A percentile compares a stretch with the other conserved stretches of the same genome.
These are phyloP conservation scores for Elsinoe perseae DNA, from an alignment of 2,329 filamentous ascomycete species.

Conservation along the genomic window DNA sequence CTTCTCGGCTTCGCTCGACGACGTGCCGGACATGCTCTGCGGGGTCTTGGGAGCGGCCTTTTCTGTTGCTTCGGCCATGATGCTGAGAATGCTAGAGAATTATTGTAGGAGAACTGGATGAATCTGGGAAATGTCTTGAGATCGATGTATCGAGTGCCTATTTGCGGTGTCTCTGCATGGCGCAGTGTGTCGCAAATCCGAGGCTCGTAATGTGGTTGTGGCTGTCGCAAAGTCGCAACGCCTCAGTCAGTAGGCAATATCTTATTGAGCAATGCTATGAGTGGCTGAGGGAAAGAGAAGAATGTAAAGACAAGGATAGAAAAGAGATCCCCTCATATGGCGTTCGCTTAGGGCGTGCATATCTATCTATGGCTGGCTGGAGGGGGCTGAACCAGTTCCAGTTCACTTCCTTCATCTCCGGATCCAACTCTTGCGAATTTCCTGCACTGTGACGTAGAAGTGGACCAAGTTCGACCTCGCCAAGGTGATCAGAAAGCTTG, in stretches of 20 bases:
- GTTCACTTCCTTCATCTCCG: neutral
- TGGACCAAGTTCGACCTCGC: neutral
- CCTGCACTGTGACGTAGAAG: conserved; percentile 1
- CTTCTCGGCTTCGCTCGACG: conserved; percentile 2
- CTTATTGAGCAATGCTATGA: neutral
- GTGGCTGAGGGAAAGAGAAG: neutral
- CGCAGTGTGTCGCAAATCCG: conserved; percentile 5
- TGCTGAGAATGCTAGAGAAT: neutral
- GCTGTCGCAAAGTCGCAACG: neutral
- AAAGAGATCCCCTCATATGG: neutral
- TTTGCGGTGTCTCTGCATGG: conserved; percentile 8
- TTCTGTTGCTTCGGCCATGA: conserved; percentile 1
- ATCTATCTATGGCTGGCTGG: conserved; percentile 2
- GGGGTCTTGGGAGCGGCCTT: conserved; percentile 7
- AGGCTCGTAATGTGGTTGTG: neutral
- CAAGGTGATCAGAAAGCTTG: conserved; percentile 9
- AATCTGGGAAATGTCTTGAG: neutral
- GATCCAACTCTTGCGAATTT: conserved; percentile 5
- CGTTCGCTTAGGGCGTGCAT: neutral
- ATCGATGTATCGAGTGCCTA: neutral
- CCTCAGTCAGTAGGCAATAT: neutral
- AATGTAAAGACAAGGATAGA: neutral
- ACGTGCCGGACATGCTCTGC: conserved; percentile 11
- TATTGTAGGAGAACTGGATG: neutral
- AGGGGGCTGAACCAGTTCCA: neutral